These are phyloP conservation scores for Waltiozyma sp. DNA, from an alignment of 1,139 yeast species.

Conservation along the genomic window DNA sequence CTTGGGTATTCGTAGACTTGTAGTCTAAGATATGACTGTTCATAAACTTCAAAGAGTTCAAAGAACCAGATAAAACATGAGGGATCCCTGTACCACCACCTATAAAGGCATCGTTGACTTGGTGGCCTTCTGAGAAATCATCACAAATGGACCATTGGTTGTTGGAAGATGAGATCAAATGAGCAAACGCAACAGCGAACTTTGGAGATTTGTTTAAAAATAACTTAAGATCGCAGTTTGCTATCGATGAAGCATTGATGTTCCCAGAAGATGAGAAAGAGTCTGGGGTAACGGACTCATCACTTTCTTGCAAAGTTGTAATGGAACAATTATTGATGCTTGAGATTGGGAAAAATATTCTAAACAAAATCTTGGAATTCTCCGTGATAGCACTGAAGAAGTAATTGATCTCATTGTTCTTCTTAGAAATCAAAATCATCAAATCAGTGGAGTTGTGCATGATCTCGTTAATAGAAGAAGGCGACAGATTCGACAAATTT, in stretches of 20 bases:
- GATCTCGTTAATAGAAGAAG: conserved; percentile 46
- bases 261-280: neutral
- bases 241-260: neutral
- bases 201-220: conserved; percentile 52
- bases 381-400: conserved; percentile 49
- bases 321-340: conserved; percentile 27
- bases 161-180: conserved; percentile 20
- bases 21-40: conserved; percentile 42
- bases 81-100: conserved; percentile 35
- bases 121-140: conserved; percentile 74
- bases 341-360: conserved; percentile 54
- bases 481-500: conserved; percentile 50
- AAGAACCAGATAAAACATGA: conserved; percentile 38
- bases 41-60: conserved; percentile 39
- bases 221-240: conserved; percentile 39
- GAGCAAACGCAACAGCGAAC: conserved; percentile 60
- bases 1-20: conserved; percentile 21
- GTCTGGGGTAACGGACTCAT: conserved; percentile 1
- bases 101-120: conserved; percentile 54
- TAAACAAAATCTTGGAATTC: conserved; percentile 47
- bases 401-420: conserved; percentile 61
- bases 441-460: conserved; percentile 58
- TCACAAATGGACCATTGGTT: conserved; percentile 80
- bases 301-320: conserved; percentile 22
- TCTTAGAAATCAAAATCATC: conserved; percentile 54